Base-by-base conservation (phyloP, 768 basidiomycete genomes). In the Hemileccinum impolitum region DNA sequence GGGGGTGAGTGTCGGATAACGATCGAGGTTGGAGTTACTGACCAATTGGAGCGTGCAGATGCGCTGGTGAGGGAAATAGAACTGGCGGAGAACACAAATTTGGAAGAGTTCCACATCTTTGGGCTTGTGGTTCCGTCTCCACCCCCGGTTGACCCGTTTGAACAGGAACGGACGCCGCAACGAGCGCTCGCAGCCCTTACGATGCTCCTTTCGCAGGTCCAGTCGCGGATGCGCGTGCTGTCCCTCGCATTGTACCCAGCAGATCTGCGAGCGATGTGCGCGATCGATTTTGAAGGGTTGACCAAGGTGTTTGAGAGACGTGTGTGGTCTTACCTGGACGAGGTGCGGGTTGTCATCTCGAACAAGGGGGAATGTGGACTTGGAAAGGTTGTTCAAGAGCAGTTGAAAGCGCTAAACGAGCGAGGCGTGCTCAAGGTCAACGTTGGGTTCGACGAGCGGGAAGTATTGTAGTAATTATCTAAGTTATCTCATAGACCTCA, bases 181-280 rank as follows among this genome's bases (percentile, higher is more conserved):
- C 47, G 48, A 40, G 51, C 52, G 43, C 55, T 67, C 3, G 56
- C 51, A 28, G 56, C 57, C 10, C 56, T 67, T 12, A 67, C 65
- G 4, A 43, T 23, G 14, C 61, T 67, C 15, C 57, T 69, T 11
- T 55, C 61, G 0, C 59, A 57, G 25, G 63, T 67, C 6, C 49
- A 37, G 26, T 65, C 67, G 6, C 54, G 55, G 4, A 66, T 69
- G 54, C 67, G 59, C 9, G 56, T 64, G 34, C 49, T 67, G 7
- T 69, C 67, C 23, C 48, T 67, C 3, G 67, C 65, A 6, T 36
- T 67, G 37, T 61, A 69, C 40, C 67, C 63, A 10, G 66, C 67
- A 3, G 67, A 67, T 48, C 19, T 65, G 26, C 61, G 57, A 2
- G 66, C 65, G 23, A 60, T 67, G 35, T 47, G 47, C 9, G 53